These are phyloP conservation scores for Candida boleticola DNA, from an alignment of 805 yeast genomes.

Conservation along the genomic window DNA sequence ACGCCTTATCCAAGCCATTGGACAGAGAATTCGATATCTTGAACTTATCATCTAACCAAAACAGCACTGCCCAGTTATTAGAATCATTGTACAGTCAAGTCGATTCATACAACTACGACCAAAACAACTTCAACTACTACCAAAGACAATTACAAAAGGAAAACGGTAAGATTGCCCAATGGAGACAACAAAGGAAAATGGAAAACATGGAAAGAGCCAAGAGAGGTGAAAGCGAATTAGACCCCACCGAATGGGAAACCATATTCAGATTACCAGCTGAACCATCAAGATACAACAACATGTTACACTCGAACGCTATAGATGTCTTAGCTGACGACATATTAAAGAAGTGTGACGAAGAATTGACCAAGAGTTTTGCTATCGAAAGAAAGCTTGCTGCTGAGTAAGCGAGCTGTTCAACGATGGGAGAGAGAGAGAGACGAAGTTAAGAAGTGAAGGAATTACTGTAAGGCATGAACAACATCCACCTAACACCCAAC, in stretches of 20 bases:
- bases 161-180: slow-evolving; percentile 63
- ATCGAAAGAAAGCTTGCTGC: slow-evolving; percentile 50
- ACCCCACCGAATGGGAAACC: slow-evolving; percentile 64
- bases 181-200: slow-evolving; percentile 68
- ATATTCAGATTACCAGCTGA: slow-evolving; percentile 67
- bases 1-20: slow-evolving; percentile 10
- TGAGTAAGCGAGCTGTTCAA: neutral
- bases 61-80: slow-evolving; percentile 46
- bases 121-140: slow-evolving; percentile 75
- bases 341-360: slow-evolving; percentile 67
- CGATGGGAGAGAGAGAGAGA: neutral
- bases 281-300: slow-evolving; percentile 72
- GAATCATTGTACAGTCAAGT: slow-evolving; percentile 67
- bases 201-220: slow-evolving; percentile 64
- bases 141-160: slow-evolving; percentile 76
- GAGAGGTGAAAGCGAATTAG: slow-evolving; percentile 52
- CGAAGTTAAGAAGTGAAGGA: neutral
- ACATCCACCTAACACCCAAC: no score
- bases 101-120: slow-evolving; percentile 75
- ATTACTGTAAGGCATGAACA: no score
- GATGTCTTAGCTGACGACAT: slow-evolving; percentile 69
- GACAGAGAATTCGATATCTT: slow-evolving; percentile 33
- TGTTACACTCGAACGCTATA: slow-evolving; percentile 66
- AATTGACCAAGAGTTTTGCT: slow-evolving; percentile 60
- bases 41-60: slow-evolving; percentile 42